Evolutionary conservation across 768 basidiomycete species (phyloP).

Genomic region (Kwoniella dendrophila): DNA sequence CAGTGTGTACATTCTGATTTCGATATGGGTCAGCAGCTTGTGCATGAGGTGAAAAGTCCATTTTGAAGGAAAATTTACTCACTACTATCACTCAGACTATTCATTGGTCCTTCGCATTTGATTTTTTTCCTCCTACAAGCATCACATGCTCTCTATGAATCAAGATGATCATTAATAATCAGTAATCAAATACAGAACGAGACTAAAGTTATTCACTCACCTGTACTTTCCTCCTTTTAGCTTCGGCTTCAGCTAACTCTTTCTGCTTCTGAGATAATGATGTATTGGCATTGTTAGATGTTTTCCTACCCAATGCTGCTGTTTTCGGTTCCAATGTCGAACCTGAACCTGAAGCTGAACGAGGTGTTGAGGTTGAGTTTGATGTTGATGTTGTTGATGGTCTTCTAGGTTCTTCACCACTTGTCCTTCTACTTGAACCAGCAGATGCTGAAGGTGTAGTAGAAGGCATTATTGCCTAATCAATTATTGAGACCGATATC

Average conservation of each 20-base stretch:
- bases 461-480: too few species aligned
- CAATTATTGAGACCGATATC: too few species aligned
- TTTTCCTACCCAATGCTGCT: neutral
- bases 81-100: conserved; percentile 41
- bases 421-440: neutral
- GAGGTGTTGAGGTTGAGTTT: neutral
- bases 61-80: conserved; percentile 17
- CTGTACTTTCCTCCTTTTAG: conserved; percentile 49
- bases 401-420: conserved; percentile 8
- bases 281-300: neutral
- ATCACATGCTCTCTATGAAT: conserved; percentile 38
- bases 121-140: conserved; percentile 70
- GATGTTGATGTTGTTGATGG: neutral
- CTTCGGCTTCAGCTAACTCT: conserved; percentile 64
- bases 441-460: conserved; percentile 11
- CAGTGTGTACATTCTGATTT: conserved; percentile 51
- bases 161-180: neutral
- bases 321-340: too few species aligned
- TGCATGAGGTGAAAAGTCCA: neutral
- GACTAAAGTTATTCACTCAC: conserved; percentile 24
- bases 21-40: conserved; percentile 4
- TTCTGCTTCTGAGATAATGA: conserved; percentile 51
- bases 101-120: conserved; percentile 62
- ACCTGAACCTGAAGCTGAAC: too few species aligned
- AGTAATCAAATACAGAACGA: neutral